Percentiles rank a stretch among this genome's conserved stretches.
These are phyloP conservation scores for Aspergillus biplanus DNA, from an alignment of 495 filamentous ascomycete genomes.

Conservation along the genomic window DNA sequence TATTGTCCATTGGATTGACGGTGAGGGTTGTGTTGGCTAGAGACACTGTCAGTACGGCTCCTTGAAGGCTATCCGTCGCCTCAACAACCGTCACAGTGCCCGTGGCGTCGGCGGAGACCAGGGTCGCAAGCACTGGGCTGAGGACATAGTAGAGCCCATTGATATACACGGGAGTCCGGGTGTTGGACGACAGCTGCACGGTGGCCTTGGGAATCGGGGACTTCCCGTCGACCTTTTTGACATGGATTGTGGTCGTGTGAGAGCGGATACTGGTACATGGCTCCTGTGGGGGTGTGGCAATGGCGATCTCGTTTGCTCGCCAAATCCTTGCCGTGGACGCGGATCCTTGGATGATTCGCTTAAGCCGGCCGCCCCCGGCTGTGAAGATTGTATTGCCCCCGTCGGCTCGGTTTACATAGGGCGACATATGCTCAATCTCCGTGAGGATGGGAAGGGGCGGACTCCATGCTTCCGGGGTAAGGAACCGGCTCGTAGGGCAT, in stretches of 20 bases:
- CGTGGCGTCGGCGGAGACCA: background rate
- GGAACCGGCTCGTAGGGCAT: background rate
- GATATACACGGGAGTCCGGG: conserved; percentile 9
- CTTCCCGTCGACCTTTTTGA: background rate
- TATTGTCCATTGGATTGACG: background rate
- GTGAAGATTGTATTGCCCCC: conserved; percentile 16
- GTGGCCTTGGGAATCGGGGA: background rate
- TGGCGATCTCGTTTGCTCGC: background rate
- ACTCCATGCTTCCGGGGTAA: conserved; percentile 5
- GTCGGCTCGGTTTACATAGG: conserved; percentile 9
- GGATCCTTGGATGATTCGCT: background rate
- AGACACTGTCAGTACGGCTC: background rate
- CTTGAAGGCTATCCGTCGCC: background rate
- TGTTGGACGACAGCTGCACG: background rate
- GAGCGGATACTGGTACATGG: background rate
- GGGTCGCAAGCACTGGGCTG: background rate
- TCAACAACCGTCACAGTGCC: background rate
- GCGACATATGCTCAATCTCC: conserved; percentile 6
- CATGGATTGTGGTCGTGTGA: conserved; percentile 7
- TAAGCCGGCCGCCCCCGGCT: background rate
- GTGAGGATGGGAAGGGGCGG: conserved; percentile 2
- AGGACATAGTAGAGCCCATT: conserved; percentile 17
- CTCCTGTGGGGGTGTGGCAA: background rate
- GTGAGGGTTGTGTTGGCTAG: background rate
- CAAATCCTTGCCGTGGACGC: background rate